Evolutionary conservation across 352 stramenopile species (phyloP).

Genomic region (Lagenidium giganteum): DNA sequence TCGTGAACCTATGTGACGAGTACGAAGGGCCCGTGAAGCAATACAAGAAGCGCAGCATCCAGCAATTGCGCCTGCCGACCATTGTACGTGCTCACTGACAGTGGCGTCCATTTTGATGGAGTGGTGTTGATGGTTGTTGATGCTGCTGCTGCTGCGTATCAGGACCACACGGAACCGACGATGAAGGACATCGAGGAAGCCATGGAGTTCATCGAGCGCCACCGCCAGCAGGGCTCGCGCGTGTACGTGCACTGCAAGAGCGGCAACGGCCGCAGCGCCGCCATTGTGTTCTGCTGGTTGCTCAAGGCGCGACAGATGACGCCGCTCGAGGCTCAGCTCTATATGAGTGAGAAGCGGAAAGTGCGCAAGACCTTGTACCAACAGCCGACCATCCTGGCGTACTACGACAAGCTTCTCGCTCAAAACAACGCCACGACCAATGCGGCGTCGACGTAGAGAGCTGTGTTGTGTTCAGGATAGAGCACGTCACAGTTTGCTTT

Average conservation of each 20-base stretch:
- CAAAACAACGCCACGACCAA: conserved; percentile 23
- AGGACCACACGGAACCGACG: conserved; percentile 81
- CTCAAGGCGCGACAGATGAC: conserved; percentile 69
- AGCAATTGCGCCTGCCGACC: conserved; percentile 86
- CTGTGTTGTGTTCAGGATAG: too few species aligned
- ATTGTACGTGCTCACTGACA: conserved; percentile 87
- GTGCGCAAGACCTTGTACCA: conserved; percentile 88
- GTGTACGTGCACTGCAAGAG: conserved; percentile 98
- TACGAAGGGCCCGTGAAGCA: conserved; percentile 85
- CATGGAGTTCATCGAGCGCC: conserved; percentile 88
- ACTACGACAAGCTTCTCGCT: conserved; percentile 48
- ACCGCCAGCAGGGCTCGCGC: conserved; percentile 73
- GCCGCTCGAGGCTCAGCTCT: conserved; percentile 77
- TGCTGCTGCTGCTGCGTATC: too few species aligned
- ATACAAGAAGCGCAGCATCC: conserved; percentile 88
- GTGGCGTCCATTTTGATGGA: background rate
- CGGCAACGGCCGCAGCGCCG: conserved; percentile 91
- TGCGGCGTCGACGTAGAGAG: conserved; percentile 84
- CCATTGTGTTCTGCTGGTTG: conserved; percentile 90
- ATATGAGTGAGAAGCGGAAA: conserved; percentile 83
- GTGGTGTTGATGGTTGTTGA: too few species aligned
- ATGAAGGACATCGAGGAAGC: conserved; percentile 59
- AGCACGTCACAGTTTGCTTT: too few species aligned
- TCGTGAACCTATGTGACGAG: conserved; percentile 97
- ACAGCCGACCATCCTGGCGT: conserved; percentile 85